These are phyloP conservation scores for Cordia subcordata DNA, from an alignment of 257 asterid species.

Conservation along the genomic window DNA sequence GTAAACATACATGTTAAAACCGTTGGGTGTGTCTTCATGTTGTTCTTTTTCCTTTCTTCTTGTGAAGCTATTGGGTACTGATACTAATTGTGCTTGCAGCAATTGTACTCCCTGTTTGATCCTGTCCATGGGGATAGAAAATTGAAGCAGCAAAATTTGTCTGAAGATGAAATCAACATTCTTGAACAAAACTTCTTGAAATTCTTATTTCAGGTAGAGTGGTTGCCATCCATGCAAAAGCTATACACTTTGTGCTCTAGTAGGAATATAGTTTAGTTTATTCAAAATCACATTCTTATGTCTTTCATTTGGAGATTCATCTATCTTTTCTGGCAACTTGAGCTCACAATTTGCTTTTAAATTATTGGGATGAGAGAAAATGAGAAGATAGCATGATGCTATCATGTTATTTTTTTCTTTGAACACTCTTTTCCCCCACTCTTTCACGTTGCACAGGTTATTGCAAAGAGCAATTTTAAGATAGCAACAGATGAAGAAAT, in stretches of 20 bases:
- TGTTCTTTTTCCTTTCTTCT: background rate
- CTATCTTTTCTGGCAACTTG: too few species aligned
- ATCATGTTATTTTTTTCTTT: too few species aligned
- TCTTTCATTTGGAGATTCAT: too few species aligned
- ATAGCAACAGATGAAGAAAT: slow-evolving; percentile 82
- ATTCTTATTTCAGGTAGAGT: slow-evolving; percentile 73
- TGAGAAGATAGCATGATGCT: too few species aligned
- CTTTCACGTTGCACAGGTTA: slow-evolving; percentile 42
- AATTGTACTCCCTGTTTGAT: slow-evolving; percentile 91
- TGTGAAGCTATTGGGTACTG: background rate
- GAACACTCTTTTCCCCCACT: slow-evolving; percentile 3
- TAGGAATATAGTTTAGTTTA: background rate
- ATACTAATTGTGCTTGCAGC: slow-evolving; percentile 66
- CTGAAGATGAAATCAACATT: slow-evolving; percentile 59
- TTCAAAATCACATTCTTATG: background rate
- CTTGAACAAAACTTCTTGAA: slow-evolving; percentile 86
- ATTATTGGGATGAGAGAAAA: too few species aligned
- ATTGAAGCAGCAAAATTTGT: slow-evolving; percentile 80
- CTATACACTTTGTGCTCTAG: background rate
- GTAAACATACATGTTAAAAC: slow-evolving; percentile 25
- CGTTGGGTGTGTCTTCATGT: background rate
- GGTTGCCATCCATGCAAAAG: background rate
- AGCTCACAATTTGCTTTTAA: too few species aligned
- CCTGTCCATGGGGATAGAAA: slow-evolving; percentile 80
- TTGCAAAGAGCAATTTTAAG: slow-evolving; percentile 94